Conservation (phyloP, 2,329 filamentous ascomycete species). For the Leptographium procerum region DNA sequence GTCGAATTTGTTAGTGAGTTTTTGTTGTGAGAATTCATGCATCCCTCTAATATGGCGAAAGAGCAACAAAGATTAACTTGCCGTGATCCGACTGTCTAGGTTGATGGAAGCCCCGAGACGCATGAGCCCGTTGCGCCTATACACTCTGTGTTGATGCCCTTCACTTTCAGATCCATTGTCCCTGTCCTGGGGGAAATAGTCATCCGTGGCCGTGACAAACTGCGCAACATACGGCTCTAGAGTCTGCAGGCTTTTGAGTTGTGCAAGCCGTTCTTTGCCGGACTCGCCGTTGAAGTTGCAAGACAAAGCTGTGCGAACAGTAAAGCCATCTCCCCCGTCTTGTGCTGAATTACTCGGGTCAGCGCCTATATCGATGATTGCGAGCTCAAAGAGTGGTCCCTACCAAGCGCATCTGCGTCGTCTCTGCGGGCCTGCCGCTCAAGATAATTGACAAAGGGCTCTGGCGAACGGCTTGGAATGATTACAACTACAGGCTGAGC, state of each 20-base stretch:
- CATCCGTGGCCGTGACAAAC: constrained; percentile 24
- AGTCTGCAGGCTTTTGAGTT: constrained; percentile 39
- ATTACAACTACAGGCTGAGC: constrained; percentile 45
- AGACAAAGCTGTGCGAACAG: constrained; percentile 56
- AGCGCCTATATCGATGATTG: neutral
- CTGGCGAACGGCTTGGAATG: constrained; percentile 35
- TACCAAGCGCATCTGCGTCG: neutral
- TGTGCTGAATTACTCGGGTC: neutral
- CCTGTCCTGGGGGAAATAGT: neutral
- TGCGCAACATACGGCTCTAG: constrained; percentile 46
- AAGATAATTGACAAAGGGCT: constrained; percentile 26
- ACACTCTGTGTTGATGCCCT: constrained; percentile 30
- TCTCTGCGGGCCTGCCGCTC: constrained; percentile 1
- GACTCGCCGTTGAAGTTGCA: constrained; percentile 60
- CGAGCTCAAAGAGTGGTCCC: neutral
- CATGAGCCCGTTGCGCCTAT: constrained; percentile 52
- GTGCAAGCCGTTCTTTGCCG: constrained; percentile 54
- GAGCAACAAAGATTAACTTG: constrained; percentile 21
- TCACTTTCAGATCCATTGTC: constrained; percentile 24
- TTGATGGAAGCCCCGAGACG: constrained; percentile 61
- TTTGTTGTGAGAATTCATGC: neutral
- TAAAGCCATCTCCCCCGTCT: constrained; percentile 18
- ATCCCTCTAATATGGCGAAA: neutral
- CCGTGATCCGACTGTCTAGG: constrained; percentile 60
- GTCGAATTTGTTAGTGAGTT: neutral